Conservation (phyloP, 805 yeast species). For the Saccharomycopsis capsularis region DNA sequence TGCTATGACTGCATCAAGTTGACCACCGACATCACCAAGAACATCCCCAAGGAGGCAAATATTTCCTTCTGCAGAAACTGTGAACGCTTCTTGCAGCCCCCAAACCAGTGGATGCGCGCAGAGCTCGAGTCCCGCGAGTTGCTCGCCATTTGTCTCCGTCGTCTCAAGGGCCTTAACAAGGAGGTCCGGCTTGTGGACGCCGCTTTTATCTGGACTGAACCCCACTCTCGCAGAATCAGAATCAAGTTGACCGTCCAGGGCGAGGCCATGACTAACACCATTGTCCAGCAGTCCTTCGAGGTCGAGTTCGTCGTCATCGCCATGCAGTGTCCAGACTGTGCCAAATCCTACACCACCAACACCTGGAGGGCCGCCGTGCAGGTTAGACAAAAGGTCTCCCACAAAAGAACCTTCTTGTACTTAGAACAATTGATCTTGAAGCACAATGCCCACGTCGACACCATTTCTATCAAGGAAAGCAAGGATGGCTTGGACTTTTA, state of each 20-base stretch:
- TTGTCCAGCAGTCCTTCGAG: slow-evolving; percentile 89
- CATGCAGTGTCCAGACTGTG: slow-evolving; percentile 98
- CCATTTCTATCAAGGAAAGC: slow-evolving; percentile 86
- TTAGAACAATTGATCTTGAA: slow-evolving; percentile 91
- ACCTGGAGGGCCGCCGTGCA: slow-evolving; percentile 99
- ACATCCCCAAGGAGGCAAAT: slow-evolving; percentile 90
- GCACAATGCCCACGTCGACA: slow-evolving; percentile 89
- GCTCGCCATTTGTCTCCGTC: slow-evolving; percentile 80
- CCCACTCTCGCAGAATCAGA: slow-evolving; percentile 92
- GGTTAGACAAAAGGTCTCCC: slow-evolving; percentile 94
- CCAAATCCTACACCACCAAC: slow-evolving; percentile 90
- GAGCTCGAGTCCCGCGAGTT: slow-evolving; percentile 89
- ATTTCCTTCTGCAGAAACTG: slow-evolving; percentile 94
- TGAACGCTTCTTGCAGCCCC: slow-evolving; percentile 93
- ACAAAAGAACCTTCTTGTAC: slow-evolving; percentile 92
- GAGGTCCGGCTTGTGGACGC: slow-evolving; percentile 83
- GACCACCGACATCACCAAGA: slow-evolving; percentile 89
- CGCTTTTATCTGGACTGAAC: slow-evolving; percentile 96
- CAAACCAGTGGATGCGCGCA: slow-evolving; percentile 86
- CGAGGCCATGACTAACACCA: slow-evolving; percentile 87
- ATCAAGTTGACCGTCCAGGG: slow-evolving; percentile 93
- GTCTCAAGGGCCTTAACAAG: slow-evolving; percentile 79
- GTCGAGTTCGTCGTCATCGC: slow-evolving; percentile 91
- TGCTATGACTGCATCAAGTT: slow-evolving; percentile 95
- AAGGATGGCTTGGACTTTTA: slow-evolving; percentile 94